These are phyloP conservation scores for Amaranthus hypochondriacus DNA, from an alignment of 148 eudicot species.

Conservation along the genomic window DNA sequence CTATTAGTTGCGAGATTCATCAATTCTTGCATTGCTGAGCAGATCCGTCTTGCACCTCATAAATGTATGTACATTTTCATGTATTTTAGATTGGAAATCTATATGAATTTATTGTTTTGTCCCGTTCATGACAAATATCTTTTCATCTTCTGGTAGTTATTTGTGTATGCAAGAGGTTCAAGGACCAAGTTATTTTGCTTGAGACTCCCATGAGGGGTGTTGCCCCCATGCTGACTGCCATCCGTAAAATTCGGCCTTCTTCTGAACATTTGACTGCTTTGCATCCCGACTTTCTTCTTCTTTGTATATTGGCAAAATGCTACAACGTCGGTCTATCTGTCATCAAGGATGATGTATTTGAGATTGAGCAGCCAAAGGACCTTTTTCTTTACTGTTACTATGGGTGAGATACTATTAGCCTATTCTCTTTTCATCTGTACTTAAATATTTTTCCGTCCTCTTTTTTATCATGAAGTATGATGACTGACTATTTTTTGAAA, in stretches of 20 bases:
- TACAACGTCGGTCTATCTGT: constrained; percentile 62
- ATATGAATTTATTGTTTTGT: no score
- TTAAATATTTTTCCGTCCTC: background rate
- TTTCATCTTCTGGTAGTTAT: constrained; percentile 44
- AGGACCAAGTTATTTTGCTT: constrained; percentile 64
- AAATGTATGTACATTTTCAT: constrained; percentile 49
- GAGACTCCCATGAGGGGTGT: constrained; percentile 78
- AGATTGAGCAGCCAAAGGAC: constrained; percentile 82
- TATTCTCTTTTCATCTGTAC: background rate
- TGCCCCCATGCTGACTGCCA: constrained; percentile 69
- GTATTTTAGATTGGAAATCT: background rate
- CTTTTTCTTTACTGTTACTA: constrained; percentile 85
- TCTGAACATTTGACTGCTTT: constrained; percentile 75
- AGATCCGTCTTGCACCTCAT: constrained; percentile 79
- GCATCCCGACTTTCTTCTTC: constrained; percentile 84
- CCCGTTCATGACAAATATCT: no score
- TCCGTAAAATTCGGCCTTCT: constrained; percentile 61
- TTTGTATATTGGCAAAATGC: constrained; percentile 76
- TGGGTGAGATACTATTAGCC: constrained; percentile 51
- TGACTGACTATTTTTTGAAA: background rate
- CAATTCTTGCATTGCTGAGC: constrained; percentile 56
- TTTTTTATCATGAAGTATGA: background rate
- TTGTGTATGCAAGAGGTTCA: constrained; percentile 73
- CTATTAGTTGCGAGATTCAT: constrained; percentile 56
- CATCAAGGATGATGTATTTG: constrained; percentile 77